Conservation (phyloP, 768 basidiomycete species). For the Sporobolomyces phaffii region DNA sequence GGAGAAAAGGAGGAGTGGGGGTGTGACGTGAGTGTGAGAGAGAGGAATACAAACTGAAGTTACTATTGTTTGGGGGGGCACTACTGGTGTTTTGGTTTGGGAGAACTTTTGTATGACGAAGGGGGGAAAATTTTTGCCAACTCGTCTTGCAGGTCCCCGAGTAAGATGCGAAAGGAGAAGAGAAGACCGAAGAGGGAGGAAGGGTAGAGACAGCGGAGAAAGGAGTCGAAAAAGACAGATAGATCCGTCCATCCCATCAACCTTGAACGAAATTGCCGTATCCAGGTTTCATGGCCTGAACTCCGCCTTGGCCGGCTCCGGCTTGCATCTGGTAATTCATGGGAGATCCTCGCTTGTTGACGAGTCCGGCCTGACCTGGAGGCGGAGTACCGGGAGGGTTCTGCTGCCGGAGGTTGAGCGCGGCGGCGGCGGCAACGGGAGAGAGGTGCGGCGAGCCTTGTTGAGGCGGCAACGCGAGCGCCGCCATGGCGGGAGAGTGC, state of each 20-base stretch:
- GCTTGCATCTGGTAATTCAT: not conserved
- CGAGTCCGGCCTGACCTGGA: not conserved
- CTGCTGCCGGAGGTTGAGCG: not conserved
- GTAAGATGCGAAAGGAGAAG: not conserved
- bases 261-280: conserved; percentile 4
- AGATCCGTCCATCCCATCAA: not conserved
- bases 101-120: no score
- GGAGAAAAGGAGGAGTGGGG: not conserved
- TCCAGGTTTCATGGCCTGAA: not conserved
- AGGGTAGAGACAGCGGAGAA: not conserved
- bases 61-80: no score
- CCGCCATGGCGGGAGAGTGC: conserved; percentile 12
- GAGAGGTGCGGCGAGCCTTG: conserved; percentile 1
- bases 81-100: no score
- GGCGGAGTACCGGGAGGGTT: not conserved
- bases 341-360: not conserved
- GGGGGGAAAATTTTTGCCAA: no score
- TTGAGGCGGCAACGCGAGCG: conserved; percentile 7
- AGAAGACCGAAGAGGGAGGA: not conserved
- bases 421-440: not conserved
- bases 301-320: no score
- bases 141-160: no score
- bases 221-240: not conserved
- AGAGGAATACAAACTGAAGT: not conserved
- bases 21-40: not conserved